Conservation (phyloP, 495 filamentous ascomycete species). For the Copromyces sp. region DNA sequence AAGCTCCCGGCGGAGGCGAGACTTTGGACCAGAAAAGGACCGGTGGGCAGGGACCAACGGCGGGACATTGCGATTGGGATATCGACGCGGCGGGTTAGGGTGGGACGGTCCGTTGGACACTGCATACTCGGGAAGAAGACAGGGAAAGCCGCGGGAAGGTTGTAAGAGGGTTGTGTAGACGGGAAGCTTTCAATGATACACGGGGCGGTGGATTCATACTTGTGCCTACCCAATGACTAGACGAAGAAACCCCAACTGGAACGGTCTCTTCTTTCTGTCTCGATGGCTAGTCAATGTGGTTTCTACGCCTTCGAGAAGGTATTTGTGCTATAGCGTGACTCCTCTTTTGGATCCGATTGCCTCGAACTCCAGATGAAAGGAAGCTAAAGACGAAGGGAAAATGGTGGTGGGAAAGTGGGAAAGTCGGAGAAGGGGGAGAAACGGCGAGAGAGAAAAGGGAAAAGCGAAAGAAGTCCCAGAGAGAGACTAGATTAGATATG, state of each 20-base stretch:
- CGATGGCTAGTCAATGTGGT: background rate
- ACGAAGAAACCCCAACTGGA: background rate
- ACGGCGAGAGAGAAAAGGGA: background rate
- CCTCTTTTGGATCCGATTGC: background rate
- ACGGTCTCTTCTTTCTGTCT: background rate
- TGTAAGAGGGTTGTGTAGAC: background rate
- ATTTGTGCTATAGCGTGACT: background rate
- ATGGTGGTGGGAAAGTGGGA: background rate
- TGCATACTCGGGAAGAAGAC: background rate
- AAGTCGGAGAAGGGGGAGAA: background rate
- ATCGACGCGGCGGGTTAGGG: background rate
- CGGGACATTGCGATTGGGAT: background rate
- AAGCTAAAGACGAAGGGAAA: background rate
- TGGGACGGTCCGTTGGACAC: background rate
- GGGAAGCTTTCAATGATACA: background rate
- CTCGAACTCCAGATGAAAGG: constrained; percentile 6
- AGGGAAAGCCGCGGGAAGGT: background rate
- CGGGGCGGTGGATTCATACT: background rate
- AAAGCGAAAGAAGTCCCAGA: background rate
- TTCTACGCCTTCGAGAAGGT: constrained; percentile 1
- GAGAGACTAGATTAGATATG: background rate
- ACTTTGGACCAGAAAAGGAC: background rate
- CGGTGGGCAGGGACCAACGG: background rate
- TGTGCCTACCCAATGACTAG: background rate
- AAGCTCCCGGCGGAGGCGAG: background rate